These are phyloP conservation scores for Sordariomycetes sp. DNA, from an alignment of 2,329 filamentous ascomycete genomes.

Conservation along the genomic window DNA sequence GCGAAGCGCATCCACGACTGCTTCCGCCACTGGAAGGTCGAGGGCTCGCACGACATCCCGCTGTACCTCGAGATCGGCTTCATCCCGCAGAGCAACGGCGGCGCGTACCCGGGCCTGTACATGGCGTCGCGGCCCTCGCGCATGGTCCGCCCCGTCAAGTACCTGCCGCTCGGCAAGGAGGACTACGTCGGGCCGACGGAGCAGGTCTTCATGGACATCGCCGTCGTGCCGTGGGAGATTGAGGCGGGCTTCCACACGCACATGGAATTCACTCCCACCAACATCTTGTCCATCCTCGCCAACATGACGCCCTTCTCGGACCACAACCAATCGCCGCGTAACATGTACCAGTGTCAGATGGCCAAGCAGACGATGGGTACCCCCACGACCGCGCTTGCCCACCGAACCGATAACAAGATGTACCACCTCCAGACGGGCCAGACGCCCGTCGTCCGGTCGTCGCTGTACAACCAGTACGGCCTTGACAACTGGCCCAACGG, in stretches of 20 bases:
- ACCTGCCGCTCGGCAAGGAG: conserved; percentile 71
- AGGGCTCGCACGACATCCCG: conserved; percentile 69
- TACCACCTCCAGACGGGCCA: conserved; percentile 93
- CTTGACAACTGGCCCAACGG: conserved; percentile 98
- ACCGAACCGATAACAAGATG: conserved; percentile 93
- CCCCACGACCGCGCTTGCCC: conserved; percentile 68
- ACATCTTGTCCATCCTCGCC: conserved; percentile 92
- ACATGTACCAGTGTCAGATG: conserved; percentile 99
- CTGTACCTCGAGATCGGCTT: conserved; percentile 82
- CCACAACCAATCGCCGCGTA: conserved; percentile 95
- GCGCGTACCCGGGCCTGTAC: conserved; percentile 94
- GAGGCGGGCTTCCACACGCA: conserved; percentile 83
- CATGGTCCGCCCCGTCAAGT: conserved; percentile 88
- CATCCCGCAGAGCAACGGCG: conserved; percentile 73
- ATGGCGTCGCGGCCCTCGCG: conserved; percentile 76
- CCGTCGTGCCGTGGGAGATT: conserved; percentile 78
- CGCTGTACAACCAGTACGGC: conserved; percentile 89
- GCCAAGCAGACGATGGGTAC: conserved; percentile 99
- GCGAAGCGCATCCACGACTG: conserved; percentile 74
- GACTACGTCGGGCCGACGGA: conserved; percentile 90
- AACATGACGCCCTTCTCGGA: conserved; percentile 99
- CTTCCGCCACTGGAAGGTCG: conserved; percentile 89
- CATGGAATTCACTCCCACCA: conserved; percentile 86
- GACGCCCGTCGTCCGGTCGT: conserved; percentile 83
- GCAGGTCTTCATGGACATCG: conserved; percentile 97